Conservation (phyloP, 2,329 filamentous ascomycete species). For the Daldinia sp. region DNA sequence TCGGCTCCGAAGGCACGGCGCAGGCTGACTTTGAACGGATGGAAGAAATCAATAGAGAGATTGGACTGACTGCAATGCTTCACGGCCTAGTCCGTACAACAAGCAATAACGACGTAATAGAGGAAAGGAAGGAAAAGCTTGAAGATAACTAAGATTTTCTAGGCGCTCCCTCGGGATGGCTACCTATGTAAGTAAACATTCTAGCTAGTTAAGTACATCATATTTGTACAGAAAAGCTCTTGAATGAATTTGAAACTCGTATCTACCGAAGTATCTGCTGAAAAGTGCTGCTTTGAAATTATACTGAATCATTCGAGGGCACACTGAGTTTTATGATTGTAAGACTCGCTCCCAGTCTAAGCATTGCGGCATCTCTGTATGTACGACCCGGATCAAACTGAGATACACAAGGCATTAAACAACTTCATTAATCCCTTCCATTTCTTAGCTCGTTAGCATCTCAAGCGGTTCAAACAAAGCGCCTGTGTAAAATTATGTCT, state of each 20-base stretch:
- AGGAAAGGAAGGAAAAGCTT: conserved; percentile 38
- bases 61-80: conserved; percentile 64
- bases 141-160: conserved; percentile 23
- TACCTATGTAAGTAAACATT: background rate
- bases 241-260: background rate
- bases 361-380: no score
- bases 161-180: background rate
- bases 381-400: no score
- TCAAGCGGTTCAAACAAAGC: background rate
- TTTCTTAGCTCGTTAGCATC: background rate
- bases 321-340: no score
- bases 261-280: background rate
- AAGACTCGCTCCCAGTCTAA: no score
- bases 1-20: conserved; percentile 71
- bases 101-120: conserved; percentile 36
- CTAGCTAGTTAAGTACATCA: background rate
- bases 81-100: conserved; percentile 37
- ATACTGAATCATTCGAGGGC: no score
- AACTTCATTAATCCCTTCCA: background rate
- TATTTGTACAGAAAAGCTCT: background rate
- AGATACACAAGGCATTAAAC: no score
- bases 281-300: no score
- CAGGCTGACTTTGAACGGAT: conserved; percentile 74
- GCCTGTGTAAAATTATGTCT: background rate
- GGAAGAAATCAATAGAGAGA: conserved; percentile 75